phyloP scores from a whole-genome alignment of 1,284 basidiomycete genomes.

The Ganoderma multipileum region DNA sequence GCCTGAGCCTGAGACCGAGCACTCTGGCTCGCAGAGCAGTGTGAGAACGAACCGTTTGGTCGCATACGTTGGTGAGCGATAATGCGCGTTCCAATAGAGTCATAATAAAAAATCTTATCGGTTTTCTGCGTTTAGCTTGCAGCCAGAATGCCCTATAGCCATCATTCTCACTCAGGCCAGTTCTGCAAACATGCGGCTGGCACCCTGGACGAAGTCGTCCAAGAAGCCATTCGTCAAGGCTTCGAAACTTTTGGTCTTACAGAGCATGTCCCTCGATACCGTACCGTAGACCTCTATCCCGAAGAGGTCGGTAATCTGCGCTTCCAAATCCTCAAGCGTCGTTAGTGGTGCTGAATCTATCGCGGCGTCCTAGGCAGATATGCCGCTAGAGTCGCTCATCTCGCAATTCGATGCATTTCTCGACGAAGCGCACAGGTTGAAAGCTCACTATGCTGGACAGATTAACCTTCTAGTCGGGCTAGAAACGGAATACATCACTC shows the following conservation, averaged over 20 bases:
- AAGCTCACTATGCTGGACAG: constrained; percentile 58
- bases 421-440: constrained; percentile 79
- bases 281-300: constrained; percentile 86
- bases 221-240: constrained; percentile 77
- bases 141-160: constrained; percentile 81
- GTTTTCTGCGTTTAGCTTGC: too few relatives aligned
- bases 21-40: too few relatives aligned
- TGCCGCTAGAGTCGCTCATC: constrained; percentile 55
- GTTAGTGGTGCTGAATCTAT: background rate
- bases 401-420: constrained; percentile 76
- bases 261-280: constrained; percentile 95
- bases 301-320: constrained; percentile 77
- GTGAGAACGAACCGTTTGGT: too few relatives aligned
- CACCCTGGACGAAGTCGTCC: constrained; percentile 80
- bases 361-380: constrained; percentile 48
- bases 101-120: background rate
- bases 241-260: constrained; percentile 89
- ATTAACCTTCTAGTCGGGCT: constrained; percentile 89
- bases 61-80: background rate
- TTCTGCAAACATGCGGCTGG: constrained; percentile 93
- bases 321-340: background rate
- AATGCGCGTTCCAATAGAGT: too few relatives aligned
- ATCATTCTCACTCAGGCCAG: constrained; percentile 96
- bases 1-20: too few relatives aligned
- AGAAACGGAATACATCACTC: constrained; percentile 91